Percentiles rank a stretch among this genome's conserved stretches.
Conservation (phyloP, 768 basidiomycete species). For the Trametes coccinea region DNA sequence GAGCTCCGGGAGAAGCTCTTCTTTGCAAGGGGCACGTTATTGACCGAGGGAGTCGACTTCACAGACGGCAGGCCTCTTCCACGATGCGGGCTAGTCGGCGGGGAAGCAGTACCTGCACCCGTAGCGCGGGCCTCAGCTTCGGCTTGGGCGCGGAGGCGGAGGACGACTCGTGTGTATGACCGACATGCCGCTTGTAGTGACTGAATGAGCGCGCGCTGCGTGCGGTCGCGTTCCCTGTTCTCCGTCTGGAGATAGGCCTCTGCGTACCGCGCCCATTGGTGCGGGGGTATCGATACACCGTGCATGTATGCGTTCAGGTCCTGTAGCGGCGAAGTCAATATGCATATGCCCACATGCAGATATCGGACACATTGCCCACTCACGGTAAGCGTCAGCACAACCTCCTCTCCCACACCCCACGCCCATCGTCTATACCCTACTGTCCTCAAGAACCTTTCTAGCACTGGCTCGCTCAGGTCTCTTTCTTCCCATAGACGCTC, state of each 20-base stretch:
- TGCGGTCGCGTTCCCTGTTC: conserved; percentile 37
- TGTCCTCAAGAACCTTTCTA: conserved; percentile 68
- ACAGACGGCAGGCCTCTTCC: conserved; percentile 6
- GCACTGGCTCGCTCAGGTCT: conserved; percentile 58
- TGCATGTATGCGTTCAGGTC: conserved; percentile 81
- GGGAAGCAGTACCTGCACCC: conserved; percentile 6
- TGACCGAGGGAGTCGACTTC: conserved; percentile 14
- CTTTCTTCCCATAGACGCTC: conserved; percentile 48
- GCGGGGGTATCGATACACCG: conserved; percentile 72
- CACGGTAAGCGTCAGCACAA: conserved; percentile 68
- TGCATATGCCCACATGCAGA: not conserved
- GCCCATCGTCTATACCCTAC: conserved; percentile 76
- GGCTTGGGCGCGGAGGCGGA: conserved; percentile 77
- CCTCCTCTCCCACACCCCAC: conserved; percentile 35
- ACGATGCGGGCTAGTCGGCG: conserved; percentile 13
- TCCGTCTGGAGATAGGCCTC: conserved; percentile 56
- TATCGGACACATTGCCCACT: conserved; percentile 26
- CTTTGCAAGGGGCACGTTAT: conserved; percentile 9
- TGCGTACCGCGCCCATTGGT: conserved; percentile 68
- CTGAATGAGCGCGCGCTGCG: conserved; percentile 45
- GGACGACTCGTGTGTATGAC: conserved; percentile 77
- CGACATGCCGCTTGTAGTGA: conserved; percentile 62
- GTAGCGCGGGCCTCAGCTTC: conserved; percentile 51
- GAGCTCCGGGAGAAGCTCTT: conserved; percentile 41
- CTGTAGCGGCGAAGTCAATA: conserved; percentile 35